phyloP scores from a whole-genome alignment of 2,329 filamentous ascomycete species.

The Cercospora nicotianae region DNA sequence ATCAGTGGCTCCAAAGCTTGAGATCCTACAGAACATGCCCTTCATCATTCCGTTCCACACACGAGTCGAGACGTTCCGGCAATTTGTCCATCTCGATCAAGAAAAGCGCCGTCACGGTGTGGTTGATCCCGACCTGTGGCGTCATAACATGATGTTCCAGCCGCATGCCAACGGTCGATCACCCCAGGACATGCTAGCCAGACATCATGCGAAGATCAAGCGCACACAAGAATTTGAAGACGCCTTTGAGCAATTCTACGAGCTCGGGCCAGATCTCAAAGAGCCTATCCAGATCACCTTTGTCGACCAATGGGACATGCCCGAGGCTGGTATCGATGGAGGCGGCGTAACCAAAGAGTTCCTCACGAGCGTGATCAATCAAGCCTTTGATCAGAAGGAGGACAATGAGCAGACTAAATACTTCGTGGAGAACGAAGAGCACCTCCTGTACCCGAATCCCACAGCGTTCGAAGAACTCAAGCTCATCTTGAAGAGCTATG shows the following conservation, averaged over 20 bases:
- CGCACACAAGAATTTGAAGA: conserved; percentile 80
- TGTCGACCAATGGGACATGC: conserved; percentile 81
- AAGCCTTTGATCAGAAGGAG: conserved; percentile 69
- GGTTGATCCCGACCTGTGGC: conserved; percentile 73
- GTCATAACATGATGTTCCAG: conserved; percentile 49
- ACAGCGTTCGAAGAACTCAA: conserved; percentile 45
- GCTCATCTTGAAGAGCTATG: conserved; percentile 12
- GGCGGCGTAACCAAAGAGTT: conserved; percentile 98
- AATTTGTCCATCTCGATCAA: conserved; percentile 87
- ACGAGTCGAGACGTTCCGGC: conserved; percentile 85
- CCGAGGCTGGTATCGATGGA: conserved; percentile 92
- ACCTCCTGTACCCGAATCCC: conserved; percentile 86
- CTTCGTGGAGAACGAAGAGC: conserved; percentile 82
- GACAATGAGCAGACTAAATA: conserved; percentile 46
- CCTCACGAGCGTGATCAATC: conserved; percentile 79
- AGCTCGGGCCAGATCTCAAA: conserved; percentile 78
- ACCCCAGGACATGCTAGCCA: conserved; percentile 51
- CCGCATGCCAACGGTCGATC: conserved; percentile 32
- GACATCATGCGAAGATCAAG: conserved; percentile 73
- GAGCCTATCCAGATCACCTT: conserved; percentile 97
- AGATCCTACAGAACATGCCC: conserved; percentile 92
- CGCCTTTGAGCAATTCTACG: conserved; percentile 79
- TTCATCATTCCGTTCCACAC: conserved; percentile 94
- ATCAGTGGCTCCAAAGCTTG: conserved; percentile 78
- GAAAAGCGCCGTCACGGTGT: conserved; percentile 64